These are phyloP conservation scores for Termitomyces sp. DNA, from an alignment of 768 basidiomycete genomes.

Conservation along the genomic window DNA sequence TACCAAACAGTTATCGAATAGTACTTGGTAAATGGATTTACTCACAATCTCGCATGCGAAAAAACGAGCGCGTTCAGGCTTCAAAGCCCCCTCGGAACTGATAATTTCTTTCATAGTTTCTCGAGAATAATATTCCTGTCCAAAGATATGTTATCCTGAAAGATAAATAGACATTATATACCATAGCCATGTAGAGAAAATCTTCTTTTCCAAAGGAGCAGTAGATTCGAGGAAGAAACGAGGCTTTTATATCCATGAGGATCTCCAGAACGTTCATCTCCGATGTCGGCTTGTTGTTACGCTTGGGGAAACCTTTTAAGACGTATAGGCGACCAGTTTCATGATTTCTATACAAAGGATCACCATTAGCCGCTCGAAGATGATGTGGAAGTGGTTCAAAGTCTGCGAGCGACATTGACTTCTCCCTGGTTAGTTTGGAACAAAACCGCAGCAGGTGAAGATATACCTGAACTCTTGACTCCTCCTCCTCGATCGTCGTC, in stretches of 20 bases:
- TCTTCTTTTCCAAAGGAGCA: conserved; percentile 41
- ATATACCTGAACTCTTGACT: conserved; percentile 21
- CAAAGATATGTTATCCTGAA: background rate
- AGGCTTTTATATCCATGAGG: conserved; percentile 28
- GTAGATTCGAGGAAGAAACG: conserved; percentile 36
- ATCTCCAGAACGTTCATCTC: conserved; percentile 36
- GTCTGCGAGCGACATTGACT: conserved; percentile 25
- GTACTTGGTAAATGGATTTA: background rate
- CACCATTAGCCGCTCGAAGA: conserved; percentile 7
- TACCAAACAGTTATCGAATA: background rate
- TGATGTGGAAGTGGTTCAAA: conserved; percentile 27
- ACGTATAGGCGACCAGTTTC: conserved; percentile 31
- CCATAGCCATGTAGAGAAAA: conserved; percentile 37
- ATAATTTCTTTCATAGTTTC: conserved; percentile 30
- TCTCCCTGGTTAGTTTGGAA: conserved; percentile 9
- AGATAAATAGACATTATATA: conserved; percentile 18
- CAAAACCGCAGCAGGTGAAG: background rate
- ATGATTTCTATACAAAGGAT: conserved; percentile 23
- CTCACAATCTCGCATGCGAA: conserved; percentile 51
- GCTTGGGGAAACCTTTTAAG: conserved; percentile 22
- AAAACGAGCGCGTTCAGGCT: conserved; percentile 32
- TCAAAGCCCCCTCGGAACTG: conserved; percentile 29
- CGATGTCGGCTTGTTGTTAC: conserved; percentile 17
- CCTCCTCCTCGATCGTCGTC: conserved; percentile 32
- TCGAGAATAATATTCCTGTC: conserved; percentile 32